Percentiles rank a stretch among this genome's conserved stretches.
These are phyloP conservation scores for Quercus lobata DNA, from an alignment of 331 rosid species.

Conservation along the genomic window DNA sequence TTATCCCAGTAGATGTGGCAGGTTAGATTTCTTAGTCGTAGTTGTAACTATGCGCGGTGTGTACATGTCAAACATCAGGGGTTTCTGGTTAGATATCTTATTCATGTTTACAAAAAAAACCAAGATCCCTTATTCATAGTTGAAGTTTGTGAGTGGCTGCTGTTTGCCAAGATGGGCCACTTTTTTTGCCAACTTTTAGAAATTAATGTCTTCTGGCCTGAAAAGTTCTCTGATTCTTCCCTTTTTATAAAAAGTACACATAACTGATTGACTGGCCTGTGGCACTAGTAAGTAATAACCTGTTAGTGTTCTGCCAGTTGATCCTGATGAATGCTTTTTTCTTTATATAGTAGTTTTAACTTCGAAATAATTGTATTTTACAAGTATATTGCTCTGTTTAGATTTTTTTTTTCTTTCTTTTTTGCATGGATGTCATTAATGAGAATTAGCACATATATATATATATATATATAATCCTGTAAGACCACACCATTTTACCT, in stretches of 20 bases:
- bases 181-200: neutral
- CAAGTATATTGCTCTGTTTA: neutral
- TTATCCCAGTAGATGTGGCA: slow-evolving; percentile 33
- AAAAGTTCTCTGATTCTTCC: neutral
- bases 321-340: neutral
- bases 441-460: no score
- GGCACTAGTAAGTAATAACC: neutral
- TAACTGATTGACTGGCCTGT: neutral
- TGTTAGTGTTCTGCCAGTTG: neutral
- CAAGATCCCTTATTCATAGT: neutral
- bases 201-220: neutral
- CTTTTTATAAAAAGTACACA: neutral
- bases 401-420: neutral
- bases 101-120: no score
- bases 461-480: no score
- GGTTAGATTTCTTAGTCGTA: slow-evolving; percentile 31
- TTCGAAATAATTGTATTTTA: neutral
- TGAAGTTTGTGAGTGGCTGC: slow-evolving; percentile 1
- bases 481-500: neutral
- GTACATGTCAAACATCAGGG: slow-evolving; percentile 4
- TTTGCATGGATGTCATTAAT: neutral
- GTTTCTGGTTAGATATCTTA: slow-evolving; percentile 1
- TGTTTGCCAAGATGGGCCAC: neutral
- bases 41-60: slow-evolving; percentile 1
- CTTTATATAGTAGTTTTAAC: neutral